A percentile compares a stretch with the other conserved stretches of the same genome.
These are phyloP conservation scores for Colletotrichum graminicola DNA, from an alignment of 2,329 filamentous ascomycete species.

Conservation along the genomic window DNA sequence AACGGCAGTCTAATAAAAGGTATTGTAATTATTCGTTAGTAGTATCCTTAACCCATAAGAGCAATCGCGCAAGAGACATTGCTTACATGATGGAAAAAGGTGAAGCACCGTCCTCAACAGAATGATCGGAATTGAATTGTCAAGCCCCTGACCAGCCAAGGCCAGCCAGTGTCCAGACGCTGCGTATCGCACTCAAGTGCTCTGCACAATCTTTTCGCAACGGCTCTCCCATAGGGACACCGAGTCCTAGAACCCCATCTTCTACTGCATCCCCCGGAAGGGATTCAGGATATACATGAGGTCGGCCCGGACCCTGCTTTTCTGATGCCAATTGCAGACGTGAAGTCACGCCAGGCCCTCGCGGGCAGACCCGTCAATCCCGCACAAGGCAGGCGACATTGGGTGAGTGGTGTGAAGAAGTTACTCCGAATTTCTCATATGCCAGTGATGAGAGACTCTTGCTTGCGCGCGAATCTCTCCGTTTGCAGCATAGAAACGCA, in stretches of 20 bases:
- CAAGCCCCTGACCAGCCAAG: constrained; percentile 52
- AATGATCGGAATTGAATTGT: constrained; percentile 95
- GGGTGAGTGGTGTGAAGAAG: constrained; percentile 72
- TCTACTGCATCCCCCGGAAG: constrained; percentile 46
- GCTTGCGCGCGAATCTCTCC: constrained; percentile 60
- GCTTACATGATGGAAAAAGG: constrained; percentile 47
- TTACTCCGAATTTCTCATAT: constrained; percentile 99
- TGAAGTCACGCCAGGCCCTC: constrained; percentile 86
- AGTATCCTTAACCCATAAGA: constrained; percentile 37
- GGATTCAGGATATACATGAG: constrained; percentile 44
- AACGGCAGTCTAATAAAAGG: neutral
- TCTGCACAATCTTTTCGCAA: constrained; percentile 89
- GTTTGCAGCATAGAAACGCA: constrained; percentile 96
- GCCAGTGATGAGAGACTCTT: constrained; percentile 59
- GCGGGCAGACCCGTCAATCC: constrained; percentile 75
- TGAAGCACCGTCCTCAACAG: constrained; percentile 80
- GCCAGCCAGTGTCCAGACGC: constrained; percentile 68
- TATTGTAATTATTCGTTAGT: constrained; percentile 27
- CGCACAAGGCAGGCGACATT: constrained; percentile 57
- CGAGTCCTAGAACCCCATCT: constrained; percentile 46
- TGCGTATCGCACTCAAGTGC: constrained; percentile 97
- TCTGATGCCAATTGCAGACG: constrained; percentile 94
- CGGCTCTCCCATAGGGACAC: constrained; percentile 85
- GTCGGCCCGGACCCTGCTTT: constrained; percentile 73
- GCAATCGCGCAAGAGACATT: neutral